These are phyloP conservation scores for Monosporozyma aerobia DNA, from an alignment of 805 yeast genomes.

Conservation along the genomic window DNA sequence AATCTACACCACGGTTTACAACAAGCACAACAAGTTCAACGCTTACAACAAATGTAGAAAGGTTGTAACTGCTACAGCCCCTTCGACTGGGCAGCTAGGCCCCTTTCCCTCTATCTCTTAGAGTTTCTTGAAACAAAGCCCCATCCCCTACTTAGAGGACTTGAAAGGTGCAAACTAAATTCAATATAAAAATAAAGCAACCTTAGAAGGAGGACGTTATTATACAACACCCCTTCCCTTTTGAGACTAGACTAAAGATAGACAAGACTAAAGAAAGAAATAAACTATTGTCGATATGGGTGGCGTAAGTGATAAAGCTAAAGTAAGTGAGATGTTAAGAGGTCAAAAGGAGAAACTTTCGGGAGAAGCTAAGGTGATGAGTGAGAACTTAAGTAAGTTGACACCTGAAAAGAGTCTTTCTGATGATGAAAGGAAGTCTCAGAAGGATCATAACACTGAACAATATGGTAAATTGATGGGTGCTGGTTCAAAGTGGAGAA, in stretches of 20 bases:
- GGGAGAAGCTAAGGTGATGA: constrained; percentile 15
- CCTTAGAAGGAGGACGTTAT: too few species aligned
- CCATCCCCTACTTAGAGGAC: background rate
- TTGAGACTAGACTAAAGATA: too few species aligned
- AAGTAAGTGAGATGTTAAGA: constrained; percentile 12
- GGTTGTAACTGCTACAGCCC: too few species aligned
- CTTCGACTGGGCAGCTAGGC: background rate
- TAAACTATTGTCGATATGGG: background rate
- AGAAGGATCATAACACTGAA: constrained; percentile 7
- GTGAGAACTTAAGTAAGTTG: constrained; percentile 15
- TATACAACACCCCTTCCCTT: background rate
- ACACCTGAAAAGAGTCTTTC: constrained; percentile 3
- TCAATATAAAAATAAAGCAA: background rate
- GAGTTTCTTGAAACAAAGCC: too few species aligned
- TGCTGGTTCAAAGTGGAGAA: constrained; percentile 8
- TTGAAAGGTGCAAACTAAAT: background rate
- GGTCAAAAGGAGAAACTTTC: constrained; percentile 18
- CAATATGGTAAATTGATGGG: constrained; percentile 9
- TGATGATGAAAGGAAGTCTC: constrained; percentile 6
- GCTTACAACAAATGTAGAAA: too few species aligned
- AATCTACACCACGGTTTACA: background rate
- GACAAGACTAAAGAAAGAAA: background rate
- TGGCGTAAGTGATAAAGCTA: background rate
- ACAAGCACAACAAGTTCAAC: background rate
- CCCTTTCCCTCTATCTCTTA: background rate